Base-by-base conservation (phyloP, 2,329 filamentous ascomycete genomes). In the Trichoderma endophyticum region DNA sequence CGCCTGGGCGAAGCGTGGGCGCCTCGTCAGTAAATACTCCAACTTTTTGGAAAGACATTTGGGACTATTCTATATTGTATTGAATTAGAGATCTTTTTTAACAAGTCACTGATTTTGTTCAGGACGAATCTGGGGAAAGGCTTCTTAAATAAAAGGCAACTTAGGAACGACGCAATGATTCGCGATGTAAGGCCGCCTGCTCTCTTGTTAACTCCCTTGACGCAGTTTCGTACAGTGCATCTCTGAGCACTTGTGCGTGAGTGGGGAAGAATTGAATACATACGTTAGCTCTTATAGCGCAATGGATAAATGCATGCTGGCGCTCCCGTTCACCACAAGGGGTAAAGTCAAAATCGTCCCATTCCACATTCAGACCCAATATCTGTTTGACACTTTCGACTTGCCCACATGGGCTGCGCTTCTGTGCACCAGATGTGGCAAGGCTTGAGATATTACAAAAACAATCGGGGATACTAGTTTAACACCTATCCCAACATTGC, bases 21-120 rank as follows among this genome's bases (percentile, higher is more conserved):
- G 30, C 59, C 32, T 61, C 59, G 30, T 61, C 30, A 61, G 59
- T 61, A 39, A 24, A 61, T 2, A 61, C 59, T n/a, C 59, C 18
- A 2, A 61, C n/a, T 8, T 61, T 61, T 39, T 36, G 24, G 39
- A 43, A n/a, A 43, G 39, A 43, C 39, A 43, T 43, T 43, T n/a
- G 18, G 7, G 39, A 43, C 18, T 43, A n/a, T 43, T 18, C 18
- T 43, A n/a, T 43, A 18, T 43, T 43, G 3, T 43, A 43, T 9
- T n/a, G 7, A 9, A n/a, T 43, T 43, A 1, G 15, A n/a, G 0
- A 18, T 18, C 1, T 0, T 1, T n/a, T 43, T n/a, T 43, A 4
- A 43, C 3, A n/a, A 18, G 18, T 18, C 4, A 5, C 18, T 43
- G 3, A n/a, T 43, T 43, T 43, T n/a, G 39, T n/a, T 43, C 8